phyloP scores from a whole-genome alignment of 306 rosid genomes.

The Acacia acuminata region DNA sequence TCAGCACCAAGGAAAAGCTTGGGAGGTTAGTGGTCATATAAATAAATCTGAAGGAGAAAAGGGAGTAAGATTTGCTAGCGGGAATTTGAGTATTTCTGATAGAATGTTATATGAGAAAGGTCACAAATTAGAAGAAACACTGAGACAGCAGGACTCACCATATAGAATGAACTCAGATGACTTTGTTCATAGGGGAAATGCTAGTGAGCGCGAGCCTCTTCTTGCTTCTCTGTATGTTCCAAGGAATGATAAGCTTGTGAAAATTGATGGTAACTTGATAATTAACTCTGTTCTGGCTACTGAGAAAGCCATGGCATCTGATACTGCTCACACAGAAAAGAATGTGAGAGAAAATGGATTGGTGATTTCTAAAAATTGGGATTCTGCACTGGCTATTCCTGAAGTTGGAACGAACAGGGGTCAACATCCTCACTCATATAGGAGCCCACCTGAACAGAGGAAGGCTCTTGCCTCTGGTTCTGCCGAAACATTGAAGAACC shows the following conservation, averaged over 20 bases:
- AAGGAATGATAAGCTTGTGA: constrained; percentile 68
- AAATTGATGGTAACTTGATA: constrained; percentile 75
- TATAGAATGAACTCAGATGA: constrained; percentile 33
- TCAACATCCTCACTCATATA: constrained; percentile 42
- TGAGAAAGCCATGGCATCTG: constrained; percentile 61
- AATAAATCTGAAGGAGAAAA: constrained; percentile 56
- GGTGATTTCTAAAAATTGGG: constrained; percentile 42
- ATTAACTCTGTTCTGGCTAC: constrained; percentile 70
- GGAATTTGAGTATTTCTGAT: constrained; percentile 41
- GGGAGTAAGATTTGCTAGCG: constrained; percentile 35
- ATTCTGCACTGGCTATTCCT: constrained; percentile 53
- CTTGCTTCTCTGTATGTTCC: constrained; percentile 73
- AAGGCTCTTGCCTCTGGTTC: constrained; percentile 78
- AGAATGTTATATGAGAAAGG: constrained; percentile 42
- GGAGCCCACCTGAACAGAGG: constrained; percentile 51
- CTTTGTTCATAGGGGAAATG: constrained; percentile 48
- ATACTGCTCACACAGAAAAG: constrained; percentile 27
- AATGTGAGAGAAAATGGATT: constrained; percentile 47
- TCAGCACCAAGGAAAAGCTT: constrained; percentile 57
- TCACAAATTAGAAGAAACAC: constrained; percentile 35
- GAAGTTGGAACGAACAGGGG: constrained; percentile 51
- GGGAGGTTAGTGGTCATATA: constrained; percentile 41
- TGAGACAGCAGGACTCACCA: constrained; percentile 30
- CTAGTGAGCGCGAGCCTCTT: constrained; percentile 74
- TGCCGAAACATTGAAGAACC: constrained; percentile 58